These are phyloP conservation scores for Rhodotorula paludigena DNA, from an alignment of 768 basidiomycete species.

Conservation along the genomic window DNA sequence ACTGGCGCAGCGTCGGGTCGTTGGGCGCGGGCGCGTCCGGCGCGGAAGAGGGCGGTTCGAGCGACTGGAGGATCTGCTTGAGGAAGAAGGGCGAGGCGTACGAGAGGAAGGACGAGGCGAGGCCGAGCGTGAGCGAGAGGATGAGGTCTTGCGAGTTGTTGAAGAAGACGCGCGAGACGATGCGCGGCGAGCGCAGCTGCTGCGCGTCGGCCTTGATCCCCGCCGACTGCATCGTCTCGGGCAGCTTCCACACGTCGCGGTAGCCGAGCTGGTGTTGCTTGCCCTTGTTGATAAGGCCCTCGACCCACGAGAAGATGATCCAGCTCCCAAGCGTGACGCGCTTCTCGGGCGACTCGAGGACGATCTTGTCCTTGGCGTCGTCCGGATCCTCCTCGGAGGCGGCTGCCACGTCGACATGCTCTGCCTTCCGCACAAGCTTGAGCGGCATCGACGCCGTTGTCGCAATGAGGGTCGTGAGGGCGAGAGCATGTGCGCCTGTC, in stretches of 20 bases:
- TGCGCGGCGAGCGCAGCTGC: constrained; percentile 11
- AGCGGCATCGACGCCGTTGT: constrained; percentile 19
- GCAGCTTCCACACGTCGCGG: constrained; percentile 28
- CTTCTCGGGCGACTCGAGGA: constrained; percentile 18
- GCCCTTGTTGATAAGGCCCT: constrained; percentile 8
- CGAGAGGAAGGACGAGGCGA: constrained; percentile 19
- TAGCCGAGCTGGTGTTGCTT: constrained; percentile 20
- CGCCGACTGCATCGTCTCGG: constrained; percentile 9
- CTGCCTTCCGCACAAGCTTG: not conserved
- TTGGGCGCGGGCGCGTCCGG: not conserved
- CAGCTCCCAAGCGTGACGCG: constrained; percentile 19
- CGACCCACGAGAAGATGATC: constrained; percentile 26
- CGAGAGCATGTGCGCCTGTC: not conserved
- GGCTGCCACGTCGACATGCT: not conserved
- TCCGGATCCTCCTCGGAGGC: not conserved
- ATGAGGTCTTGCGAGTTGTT: constrained; percentile 32
- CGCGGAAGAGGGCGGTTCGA: constrained; percentile 1
- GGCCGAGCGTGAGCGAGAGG: constrained; percentile 19
- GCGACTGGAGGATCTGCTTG: constrained; percentile 33
- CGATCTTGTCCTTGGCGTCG: constrained; percentile 21
- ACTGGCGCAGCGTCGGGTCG: constrained; percentile 10
- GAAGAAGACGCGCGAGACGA: constrained; percentile 29
- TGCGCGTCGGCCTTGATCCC: constrained; percentile 6
- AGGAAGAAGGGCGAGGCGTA: constrained; percentile 30
- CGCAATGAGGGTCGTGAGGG: not conserved